Conservation (phyloP, 1,284 basidiomycete genomes). For the Ustilago cynodontis region DNA sequence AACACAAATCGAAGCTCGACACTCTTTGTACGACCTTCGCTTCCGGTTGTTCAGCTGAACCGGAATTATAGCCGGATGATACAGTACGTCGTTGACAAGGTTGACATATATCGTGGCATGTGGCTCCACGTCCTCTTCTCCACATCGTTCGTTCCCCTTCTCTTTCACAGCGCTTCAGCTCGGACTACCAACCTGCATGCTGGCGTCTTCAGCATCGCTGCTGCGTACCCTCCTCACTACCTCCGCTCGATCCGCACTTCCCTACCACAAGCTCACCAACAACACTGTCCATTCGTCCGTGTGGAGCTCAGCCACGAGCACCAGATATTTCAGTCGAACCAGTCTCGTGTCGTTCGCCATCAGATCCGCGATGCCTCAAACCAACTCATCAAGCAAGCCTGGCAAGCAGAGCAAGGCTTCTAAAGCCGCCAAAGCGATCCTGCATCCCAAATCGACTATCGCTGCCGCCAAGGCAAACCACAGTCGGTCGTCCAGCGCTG, state of each 20-base stretch:
- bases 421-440: conserved; percentile 44
- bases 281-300: neutral
- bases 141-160: too few relatives aligned
- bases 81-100: neutral
- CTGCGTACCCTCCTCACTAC: conserved; percentile 11
- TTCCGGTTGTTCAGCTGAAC: conserved; percentile 12
- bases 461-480: conserved; percentile 31
- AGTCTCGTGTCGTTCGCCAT: neutral
- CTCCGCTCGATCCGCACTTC: conserved; percentile 13
- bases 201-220: conserved; percentile 12
- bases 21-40: neutral
- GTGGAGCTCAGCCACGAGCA: neutral
- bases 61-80: neutral
- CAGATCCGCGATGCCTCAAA: conserved; percentile 22
- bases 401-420: conserved; percentile 31
- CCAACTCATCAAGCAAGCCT: conserved; percentile 9
- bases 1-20: conserved; percentile 4
- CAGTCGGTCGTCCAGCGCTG: conserved; percentile 10
- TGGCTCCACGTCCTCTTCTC: neutral
- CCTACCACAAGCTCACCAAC: neutral
- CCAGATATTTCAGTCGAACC: neutral
- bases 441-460: conserved; percentile 38
- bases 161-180: neutral
- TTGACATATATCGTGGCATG: neutral
- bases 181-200: conserved; percentile 16